Evolutionary conservation across 768 basidiomycete species (phyloP).

Genomic region (Serendipita sp.): DNA sequence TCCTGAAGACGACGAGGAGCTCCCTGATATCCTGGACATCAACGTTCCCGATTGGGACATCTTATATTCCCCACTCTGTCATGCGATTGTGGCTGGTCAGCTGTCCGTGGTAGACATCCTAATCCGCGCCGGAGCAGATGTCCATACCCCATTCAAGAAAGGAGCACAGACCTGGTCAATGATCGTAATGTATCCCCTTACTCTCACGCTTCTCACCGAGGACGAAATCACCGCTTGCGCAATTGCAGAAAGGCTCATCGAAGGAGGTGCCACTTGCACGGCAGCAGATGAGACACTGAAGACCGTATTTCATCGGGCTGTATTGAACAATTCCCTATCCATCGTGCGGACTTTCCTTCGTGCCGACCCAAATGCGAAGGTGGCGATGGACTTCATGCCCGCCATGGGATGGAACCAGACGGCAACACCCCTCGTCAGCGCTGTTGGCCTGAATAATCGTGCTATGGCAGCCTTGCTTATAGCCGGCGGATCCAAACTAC

Average conservation of each 20-base stretch:
- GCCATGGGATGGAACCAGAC: slow-evolving; percentile 6
- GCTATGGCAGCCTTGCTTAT: slow-evolving; percentile 18
- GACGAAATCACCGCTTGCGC: slow-evolving; percentile 14
- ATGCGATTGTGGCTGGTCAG: slow-evolving; percentile 22
- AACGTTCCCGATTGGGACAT: slow-evolving; percentile 43
- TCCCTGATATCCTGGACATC: slow-evolving; percentile 40
- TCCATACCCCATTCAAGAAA: slow-evolving; percentile 19
- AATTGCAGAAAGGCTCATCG: slow-evolving; percentile 18
- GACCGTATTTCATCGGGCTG: slow-evolving; percentile 20
- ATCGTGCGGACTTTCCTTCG: slow-evolving; percentile 16
- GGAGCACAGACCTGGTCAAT: slow-evolving; percentile 28
- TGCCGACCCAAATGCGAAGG: slow-evolving; percentile 18
- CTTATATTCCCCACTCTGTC: slow-evolving; percentile 33
- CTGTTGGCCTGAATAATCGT: slow-evolving; percentile 15
- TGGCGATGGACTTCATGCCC: slow-evolving; percentile 16
- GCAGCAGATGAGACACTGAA: slow-evolving; percentile 17
- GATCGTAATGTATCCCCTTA: slow-evolving; percentile 16
- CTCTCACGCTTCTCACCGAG: slow-evolving; percentile 15
- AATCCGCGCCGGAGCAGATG: background rate
- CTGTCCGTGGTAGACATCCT: background rate
- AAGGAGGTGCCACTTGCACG: slow-evolving; percentile 17
- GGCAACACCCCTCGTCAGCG: slow-evolving; percentile 17
- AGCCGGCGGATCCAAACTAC: slow-evolving; percentile 17
- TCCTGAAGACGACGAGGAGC: slow-evolving; percentile 32
- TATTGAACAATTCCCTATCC: slow-evolving; percentile 13